Base-by-base conservation (phyloP, 257 asterid species). In the Fraxinus quadrangulata region DNA sequence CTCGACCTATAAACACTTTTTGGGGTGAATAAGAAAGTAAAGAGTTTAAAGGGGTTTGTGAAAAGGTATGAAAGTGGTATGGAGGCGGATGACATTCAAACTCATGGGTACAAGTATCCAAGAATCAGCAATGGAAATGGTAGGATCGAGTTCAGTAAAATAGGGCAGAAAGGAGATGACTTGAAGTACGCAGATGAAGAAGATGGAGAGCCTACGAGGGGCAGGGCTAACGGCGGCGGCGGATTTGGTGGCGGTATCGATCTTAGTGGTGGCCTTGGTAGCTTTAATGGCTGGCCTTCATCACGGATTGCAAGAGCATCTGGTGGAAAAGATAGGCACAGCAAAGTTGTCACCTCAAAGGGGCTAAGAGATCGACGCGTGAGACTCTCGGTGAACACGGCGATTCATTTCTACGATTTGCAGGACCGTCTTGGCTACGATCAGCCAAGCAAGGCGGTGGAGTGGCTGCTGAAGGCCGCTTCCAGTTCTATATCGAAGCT, bases 401-500 rank as follows among this genome's bases (percentile, higher is more conserved):
- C 98, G 2, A 91, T 94, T 70, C 94, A 92, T 59, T 92, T 94
- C 79, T 92, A 92, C 42, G 97, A 94, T 82, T 83, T 94, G 30
- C 98, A 92, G 78, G 98, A 94, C n/a, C 87, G 98, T 1, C 85
- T 94, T 56, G 97, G 98, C 3, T 86, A 78, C 79, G 97, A 94
- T 81, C 96, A 91, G 88, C 98, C 97, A 28, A 92, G 96, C 82
- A 92, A 94, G 88, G 98, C 97, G 76, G 91, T 94, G 70, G 98
- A 94, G 83, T 94, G 98, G 98, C 86, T 94, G 76, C 85, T 94
- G 24, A 89, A 90, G 74, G 97, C 88, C 36, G 97, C 97, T 1
- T 89, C 90, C 17, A 75, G 79, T 34, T 89, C 97, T 0, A 92
- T 94, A 7, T 61, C 85, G 1, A 93, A 91, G 83, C 90, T 94